A percentile compares a stretch with the other conserved stretches of the same genome.
phyloP scores from a whole-genome alignment of 192 early-diverging fungal species.

The Umbelopsis vinacea region DNA sequence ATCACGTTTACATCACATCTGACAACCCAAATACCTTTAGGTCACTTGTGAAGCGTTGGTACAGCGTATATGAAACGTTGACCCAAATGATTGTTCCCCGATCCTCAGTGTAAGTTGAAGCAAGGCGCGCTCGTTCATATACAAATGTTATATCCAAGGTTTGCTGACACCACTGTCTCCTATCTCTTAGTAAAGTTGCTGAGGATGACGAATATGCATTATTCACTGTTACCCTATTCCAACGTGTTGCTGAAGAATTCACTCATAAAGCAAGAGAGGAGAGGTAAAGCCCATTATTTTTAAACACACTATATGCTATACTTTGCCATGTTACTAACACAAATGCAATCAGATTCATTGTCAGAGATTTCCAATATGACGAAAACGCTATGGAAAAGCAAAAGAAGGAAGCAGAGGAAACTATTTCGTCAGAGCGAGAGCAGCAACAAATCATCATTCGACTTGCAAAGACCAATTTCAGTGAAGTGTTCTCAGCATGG shows the following conservation, averaged over 20 bases:
- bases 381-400: conserved; percentile 76
- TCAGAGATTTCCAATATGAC: conserved; percentile 95
- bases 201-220: conserved; percentile 96
- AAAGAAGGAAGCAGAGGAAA: conserved; percentile 74
- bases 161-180: not conserved
- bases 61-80: conserved; percentile 84
- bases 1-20: not conserved
- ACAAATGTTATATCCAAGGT: not conserved
- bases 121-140: not conserved
- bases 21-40: not conserved
- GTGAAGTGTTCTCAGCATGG: conserved; percentile 92
- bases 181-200: conserved; percentile 69
- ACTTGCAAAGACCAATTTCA: conserved; percentile 92
- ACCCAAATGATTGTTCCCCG: conserved; percentile 96
- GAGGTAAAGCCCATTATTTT: conserved; percentile 52
- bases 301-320: not conserved
- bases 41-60: conserved; percentile 81
- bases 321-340: not conserved
- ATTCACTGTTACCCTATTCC: conserved; percentile 91
- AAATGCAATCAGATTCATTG: conserved; percentile 72
- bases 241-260: conserved; percentile 90
- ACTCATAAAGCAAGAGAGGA: conserved; percentile 85
- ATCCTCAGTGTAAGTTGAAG: conserved; percentile 73
- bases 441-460: conserved; percentile 75
- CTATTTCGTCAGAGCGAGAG: conserved; percentile 61